Evolutionary conservation across 1,139 yeast species (phyloP), one percentile per base, ranked within the genome.

Genomic region (Geotrichum australiense): DNA sequence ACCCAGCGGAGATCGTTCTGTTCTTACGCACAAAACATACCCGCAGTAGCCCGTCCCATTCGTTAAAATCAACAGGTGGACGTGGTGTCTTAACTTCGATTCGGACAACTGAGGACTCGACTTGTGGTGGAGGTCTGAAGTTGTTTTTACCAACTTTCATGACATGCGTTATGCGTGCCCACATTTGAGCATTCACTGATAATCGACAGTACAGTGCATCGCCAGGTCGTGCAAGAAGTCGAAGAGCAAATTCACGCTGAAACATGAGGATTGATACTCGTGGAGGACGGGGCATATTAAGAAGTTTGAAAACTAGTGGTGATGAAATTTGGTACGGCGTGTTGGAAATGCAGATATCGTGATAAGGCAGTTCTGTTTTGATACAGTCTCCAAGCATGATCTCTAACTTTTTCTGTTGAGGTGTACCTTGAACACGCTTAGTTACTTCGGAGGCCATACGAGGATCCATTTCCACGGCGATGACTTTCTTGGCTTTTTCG

Each of bases 401-500:
- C 52, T 91, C 98, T 45, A 91, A 70, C 61, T 87, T 86, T 65
- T 85, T 86, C 62, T 89, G 94, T 46, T 76, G 82, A 2, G 96
- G 93, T 23, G 94, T 89, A 11, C 97, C 97, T 57, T 87, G 96
- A 20, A 93, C 97, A 69, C 99, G 81, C 62, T 91, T 91, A 16
- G 97, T 86, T 57, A 91, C 71, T 63, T 91, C 99, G 0, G 97
- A 97, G 3, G 97, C 98, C 99, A 91, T 91, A 66, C 97, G 73
- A 19, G 99, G 97, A 65, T 91, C 99, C 91, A 89, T 89, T 68
- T 91, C 99, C 41, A 85, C 94, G 0, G 98, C 98, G 42, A 85
- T 75, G 12, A 91, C 96, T 55, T 81, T 84, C 42, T 86, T 73
- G 1, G 97, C 97, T 60, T 87, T 83, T 54, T 91, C 97, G 42